Conservation (phyloP, 2,329 filamentous ascomycete genomes). For the Cercospora beticola region DNA sequence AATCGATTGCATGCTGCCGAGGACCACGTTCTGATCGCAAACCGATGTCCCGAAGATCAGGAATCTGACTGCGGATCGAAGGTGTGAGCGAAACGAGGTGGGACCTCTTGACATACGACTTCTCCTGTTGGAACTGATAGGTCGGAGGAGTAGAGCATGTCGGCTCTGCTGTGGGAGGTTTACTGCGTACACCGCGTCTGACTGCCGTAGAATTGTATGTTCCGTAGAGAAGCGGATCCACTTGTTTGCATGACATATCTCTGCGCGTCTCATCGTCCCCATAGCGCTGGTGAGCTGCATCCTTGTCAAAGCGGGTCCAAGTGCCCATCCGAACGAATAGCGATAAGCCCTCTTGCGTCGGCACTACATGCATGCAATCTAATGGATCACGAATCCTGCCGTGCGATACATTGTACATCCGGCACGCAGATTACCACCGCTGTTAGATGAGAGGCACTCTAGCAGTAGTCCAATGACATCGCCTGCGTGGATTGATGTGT, state of each 20-base stretch:
- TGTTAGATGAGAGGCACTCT: not conserved
- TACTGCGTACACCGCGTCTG: not conserved
- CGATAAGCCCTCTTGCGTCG: not conserved
- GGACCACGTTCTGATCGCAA: not conserved
- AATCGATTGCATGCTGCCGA: not conserved
- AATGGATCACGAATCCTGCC: not conserved
- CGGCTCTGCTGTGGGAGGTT: not conserved
- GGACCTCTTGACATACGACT: not conserved
- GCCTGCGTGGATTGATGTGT: not conserved
- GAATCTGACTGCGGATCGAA: not conserved
- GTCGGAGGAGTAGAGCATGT: not conserved
- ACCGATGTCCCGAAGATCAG: not conserved
- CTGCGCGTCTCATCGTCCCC: not conserved
- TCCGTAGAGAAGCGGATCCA: not conserved
- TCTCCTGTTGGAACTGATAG: not conserved
- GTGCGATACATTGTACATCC: not conserved
- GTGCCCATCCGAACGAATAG: not conserved
- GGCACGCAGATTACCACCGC: not conserved
- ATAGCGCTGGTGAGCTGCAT: not conserved
- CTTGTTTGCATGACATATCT: not conserved
- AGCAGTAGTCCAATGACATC: not conserved
- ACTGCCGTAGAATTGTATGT: not conserved
- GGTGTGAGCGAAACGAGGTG: not conserved
- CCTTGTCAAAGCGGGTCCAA: not conserved
- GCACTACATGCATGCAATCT: not conserved